phyloP scores from a whole-genome alignment of 202 grass and related monocot genomes.

The Carex sylvatica region DNA sequence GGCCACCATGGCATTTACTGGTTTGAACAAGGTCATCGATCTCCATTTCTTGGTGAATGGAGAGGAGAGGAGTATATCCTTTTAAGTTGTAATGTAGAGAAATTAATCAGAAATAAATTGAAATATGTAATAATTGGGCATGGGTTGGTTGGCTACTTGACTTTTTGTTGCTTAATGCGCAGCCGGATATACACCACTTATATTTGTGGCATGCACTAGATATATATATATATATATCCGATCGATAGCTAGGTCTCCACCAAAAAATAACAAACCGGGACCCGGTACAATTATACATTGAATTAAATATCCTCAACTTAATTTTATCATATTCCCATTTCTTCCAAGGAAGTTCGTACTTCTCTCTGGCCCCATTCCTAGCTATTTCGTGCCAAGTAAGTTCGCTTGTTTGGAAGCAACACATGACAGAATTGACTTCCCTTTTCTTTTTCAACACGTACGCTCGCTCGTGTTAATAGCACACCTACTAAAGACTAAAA shows the following conservation, averaged over 20 bases:
- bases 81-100: background rate
- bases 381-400: background rate
- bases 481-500: background rate
- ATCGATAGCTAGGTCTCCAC: background rate
- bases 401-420: background rate
- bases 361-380: background rate
- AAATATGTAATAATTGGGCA: background rate
- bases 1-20: too few species aligned
- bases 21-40: background rate
- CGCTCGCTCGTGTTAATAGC: background rate
- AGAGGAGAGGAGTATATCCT: too few species aligned
- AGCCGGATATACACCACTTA: slow-evolving; percentile 9
- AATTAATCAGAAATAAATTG: background rate
- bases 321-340: background rate
- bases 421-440: background rate
- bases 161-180: slow-evolving; percentile 1
- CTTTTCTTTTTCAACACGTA: slow-evolving; percentile 3
- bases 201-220: background rate
- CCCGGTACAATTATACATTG: background rate
- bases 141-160: background rate
- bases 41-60: background rate
- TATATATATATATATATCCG: too few species aligned
- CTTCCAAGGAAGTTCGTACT: background rate
- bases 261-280: slow-evolving; percentile 14
- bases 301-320: background rate